Percentiles rank a stretch among this genome's conserved stretches.
These are phyloP conservation scores for Aspergillus pseudoterreus DNA, from an alignment of 2,329 filamentous ascomycete species.

Conservation along the genomic window DNA sequence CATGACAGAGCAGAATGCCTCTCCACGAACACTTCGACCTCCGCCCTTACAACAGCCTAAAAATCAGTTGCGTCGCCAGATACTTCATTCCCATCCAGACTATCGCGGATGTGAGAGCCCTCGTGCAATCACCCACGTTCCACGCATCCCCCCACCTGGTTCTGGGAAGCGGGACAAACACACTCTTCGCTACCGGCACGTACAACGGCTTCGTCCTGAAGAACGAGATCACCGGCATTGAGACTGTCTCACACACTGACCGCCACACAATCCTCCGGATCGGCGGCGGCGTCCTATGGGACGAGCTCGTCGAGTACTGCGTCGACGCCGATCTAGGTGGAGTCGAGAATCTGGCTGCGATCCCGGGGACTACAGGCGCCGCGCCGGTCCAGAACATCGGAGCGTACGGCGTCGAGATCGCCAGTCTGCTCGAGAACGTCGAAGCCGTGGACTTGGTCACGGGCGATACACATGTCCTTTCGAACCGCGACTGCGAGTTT, in stretches of 20 bases:
- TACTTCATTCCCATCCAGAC: neutral
- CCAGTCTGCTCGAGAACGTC: neutral
- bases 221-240: neutral
- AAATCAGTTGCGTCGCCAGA: neutral
- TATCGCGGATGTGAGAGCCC: neutral
- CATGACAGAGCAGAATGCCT: neutral
- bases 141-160: neutral
- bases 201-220: neutral
- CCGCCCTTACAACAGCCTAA: neutral
- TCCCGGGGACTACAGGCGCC: neutral
- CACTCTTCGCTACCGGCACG: neutral
- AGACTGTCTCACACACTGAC: neutral
- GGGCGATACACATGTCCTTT: neutral
- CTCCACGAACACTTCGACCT: neutral
- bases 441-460: neutral
- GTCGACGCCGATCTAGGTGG: neutral
- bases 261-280: neutral
- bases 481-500: neutral
- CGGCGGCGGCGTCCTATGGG: neutral
- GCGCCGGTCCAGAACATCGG: neutral
- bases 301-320: neutral
- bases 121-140: neutral
- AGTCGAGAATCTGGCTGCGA: neutral
- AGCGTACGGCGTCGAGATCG: neutral
- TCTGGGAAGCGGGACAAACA: neutral